Evolutionary conservation across 805 yeast species (phyloP).

Genomic region (Starmerella kuoi): DNA sequence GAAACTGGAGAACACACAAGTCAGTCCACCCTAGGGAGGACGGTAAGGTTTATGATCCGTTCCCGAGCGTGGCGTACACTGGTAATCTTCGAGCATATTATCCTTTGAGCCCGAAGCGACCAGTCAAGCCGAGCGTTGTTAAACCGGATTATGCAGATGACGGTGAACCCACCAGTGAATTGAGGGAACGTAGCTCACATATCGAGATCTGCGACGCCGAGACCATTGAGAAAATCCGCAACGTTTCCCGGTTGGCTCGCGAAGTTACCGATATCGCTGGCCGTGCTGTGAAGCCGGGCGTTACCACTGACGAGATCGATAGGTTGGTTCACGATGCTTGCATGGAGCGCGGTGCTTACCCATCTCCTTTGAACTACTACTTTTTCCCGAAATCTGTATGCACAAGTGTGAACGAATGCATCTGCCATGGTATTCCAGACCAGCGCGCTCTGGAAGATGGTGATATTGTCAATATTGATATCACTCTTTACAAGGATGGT

Average conservation of each 20-base stretch:
- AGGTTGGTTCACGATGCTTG: slow-evolving; percentile 77
- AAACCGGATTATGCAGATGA: slow-evolving; percentile 72
- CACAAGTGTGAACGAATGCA: slow-evolving; percentile 86
- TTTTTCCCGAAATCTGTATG: slow-evolving; percentile 87
- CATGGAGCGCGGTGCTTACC: slow-evolving; percentile 78
- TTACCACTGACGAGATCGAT: slow-evolving; percentile 89
- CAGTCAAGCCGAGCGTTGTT: slow-evolving; percentile 57
- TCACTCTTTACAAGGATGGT: slow-evolving; percentile 74
- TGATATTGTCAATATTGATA: slow-evolving; percentile 85
- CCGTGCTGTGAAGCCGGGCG: slow-evolving; percentile 68
- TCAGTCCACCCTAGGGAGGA: slow-evolving; percentile 44
- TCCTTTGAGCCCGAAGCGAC: slow-evolving; percentile 64
- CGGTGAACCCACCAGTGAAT: slow-evolving; percentile 73
- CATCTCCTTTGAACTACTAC: slow-evolving; percentile 89
- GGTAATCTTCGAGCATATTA: slow-evolving; percentile 69
- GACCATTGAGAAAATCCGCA: slow-evolving; percentile 61
- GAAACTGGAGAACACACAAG: slow-evolving; percentile 49
- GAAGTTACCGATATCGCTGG: slow-evolving; percentile 87
- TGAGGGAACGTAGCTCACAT: slow-evolving; percentile 42
- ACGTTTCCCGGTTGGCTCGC: slow-evolving; percentile 64
- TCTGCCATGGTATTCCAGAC: slow-evolving; percentile 97
- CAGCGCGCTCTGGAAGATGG: slow-evolving; percentile 78
- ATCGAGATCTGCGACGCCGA: slow-evolving; percentile 54
- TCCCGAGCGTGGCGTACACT: slow-evolving; percentile 61
- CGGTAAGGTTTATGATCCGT: slow-evolving; percentile 65